A percentile compares a stretch with the other conserved stretches of the same genome.
Evolutionary conservation across 495 filamentous ascomycete genomes (phyloP).

Genomic region (Podospora anserina): DNA sequence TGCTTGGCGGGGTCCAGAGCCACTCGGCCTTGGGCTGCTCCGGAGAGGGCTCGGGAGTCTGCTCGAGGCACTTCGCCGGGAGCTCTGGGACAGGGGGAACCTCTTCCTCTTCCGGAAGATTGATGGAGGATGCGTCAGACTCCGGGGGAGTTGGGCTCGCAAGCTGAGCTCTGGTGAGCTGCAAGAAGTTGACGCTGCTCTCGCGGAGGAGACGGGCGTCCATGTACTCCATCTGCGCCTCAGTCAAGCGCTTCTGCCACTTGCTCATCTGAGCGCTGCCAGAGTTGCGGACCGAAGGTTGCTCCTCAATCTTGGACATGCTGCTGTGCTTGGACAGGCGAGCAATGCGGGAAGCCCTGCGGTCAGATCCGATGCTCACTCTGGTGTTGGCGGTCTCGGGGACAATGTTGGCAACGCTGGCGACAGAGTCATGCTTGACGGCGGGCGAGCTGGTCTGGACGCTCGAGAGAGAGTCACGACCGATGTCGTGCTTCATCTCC

Average conservation of each 20-base stretch:
- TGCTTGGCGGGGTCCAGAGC: conserved; percentile 27
- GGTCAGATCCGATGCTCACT: conserved; percentile 32
- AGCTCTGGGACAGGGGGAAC: conserved; percentile 23
- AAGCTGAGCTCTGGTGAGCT: conserved; percentile 40
- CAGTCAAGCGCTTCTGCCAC: conserved; percentile 36
- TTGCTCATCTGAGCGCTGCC: conserved; percentile 24
- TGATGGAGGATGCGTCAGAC: conserved; percentile 34
- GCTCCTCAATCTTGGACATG: conserved; percentile 24
- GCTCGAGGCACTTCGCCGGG: conserved; percentile 23
- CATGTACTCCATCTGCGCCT: conserved; percentile 45
- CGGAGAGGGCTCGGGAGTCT: conserved; percentile 5
- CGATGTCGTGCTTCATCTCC: conserved; percentile 45
- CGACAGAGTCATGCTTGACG: conserved; percentile 25
- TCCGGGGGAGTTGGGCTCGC: conserved; percentile 53
- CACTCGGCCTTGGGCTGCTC: conserved; percentile 3
- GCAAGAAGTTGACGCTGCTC: conserved; percentile 38
- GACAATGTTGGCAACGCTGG: conserved; percentile 13
- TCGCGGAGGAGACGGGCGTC: conserved; percentile 39
- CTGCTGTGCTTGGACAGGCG: conserved; percentile 31
- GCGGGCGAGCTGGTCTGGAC: conserved; percentile 35
- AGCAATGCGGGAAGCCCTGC: conserved; percentile 35
- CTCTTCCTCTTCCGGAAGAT: conserved; percentile 22
- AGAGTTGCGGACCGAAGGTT: conserved; percentile 16
- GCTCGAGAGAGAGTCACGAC: conserved; percentile 48
- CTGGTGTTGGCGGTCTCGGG: conserved; percentile 23